Evolutionary conservation across 2,329 filamentous ascomycete species (phyloP).

Genomic region (Helicocarpus griseus): DNA sequence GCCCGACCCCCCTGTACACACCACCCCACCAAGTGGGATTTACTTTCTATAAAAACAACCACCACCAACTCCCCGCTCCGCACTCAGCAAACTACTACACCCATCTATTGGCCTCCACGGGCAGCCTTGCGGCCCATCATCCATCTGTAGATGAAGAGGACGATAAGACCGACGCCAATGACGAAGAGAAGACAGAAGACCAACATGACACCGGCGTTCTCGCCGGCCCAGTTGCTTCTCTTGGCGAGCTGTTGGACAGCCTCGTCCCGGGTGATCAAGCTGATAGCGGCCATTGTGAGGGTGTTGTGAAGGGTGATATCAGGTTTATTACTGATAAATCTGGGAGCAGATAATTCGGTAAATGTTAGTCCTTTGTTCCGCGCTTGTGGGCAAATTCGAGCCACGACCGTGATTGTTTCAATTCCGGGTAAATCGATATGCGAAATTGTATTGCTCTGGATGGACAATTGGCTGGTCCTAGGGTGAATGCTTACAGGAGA

Average conservation of each 20-base stretch:
- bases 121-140: constrained; percentile 25
- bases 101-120: neutral
- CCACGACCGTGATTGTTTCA: neutral
- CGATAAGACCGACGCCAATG: constrained; percentile 42
- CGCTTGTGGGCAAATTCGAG: neutral
- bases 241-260: constrained; percentile 33
- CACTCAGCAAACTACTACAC: neutral
- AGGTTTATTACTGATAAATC: neutral
- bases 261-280: constrained; percentile 14
- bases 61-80: neutral
- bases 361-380: neutral
- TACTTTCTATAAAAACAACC: too few relatives aligned
- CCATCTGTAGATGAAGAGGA: constrained; percentile 41
- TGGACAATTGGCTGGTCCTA: neutral
- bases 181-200: constrained; percentile 54
- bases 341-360: neutral
- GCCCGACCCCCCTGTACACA: neutral
- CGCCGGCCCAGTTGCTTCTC: constrained; percentile 47
- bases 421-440: neutral
- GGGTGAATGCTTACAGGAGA: neutral
- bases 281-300: constrained; percentile 21
- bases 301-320: neutral
- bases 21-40: too few relatives aligned
- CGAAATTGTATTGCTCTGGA: neutral
- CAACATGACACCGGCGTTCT: constrained; percentile 51